phyloP scores from a whole-genome alignment of 1,139 yeast species.

The Saccharomycopsis crataegensis region DNA sequence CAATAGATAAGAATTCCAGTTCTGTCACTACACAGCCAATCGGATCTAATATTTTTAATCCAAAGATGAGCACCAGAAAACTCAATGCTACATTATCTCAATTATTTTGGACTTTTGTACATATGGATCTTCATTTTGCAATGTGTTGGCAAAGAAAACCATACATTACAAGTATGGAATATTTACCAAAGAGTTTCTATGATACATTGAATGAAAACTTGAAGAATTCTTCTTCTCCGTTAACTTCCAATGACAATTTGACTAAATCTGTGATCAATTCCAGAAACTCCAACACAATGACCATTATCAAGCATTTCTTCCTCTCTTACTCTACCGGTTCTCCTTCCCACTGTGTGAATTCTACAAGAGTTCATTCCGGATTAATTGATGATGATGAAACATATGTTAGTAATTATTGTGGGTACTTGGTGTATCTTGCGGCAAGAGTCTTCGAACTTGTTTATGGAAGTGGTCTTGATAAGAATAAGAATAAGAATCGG shows the following conservation, averaged over 20 bases:
- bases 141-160: conserved; percentile 5
- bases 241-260: too few relatives aligned
- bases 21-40: too few relatives aligned
- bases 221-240: too few relatives aligned
- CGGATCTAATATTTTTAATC: too few relatives aligned
- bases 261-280: too few relatives aligned
- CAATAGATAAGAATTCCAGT: too few relatives aligned
- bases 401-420: conserved; percentile 1
- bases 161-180: too few relatives aligned
- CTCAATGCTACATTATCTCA: neutral
- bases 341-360: neutral
- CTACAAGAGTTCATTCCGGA: neutral
- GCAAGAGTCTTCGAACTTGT: conserved; percentile 8
- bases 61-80: neutral
- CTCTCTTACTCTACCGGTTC: neutral
- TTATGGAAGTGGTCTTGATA: neutral
- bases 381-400: conserved; percentile 2
- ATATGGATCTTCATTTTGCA: conserved; percentile 14
- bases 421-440: conserved; percentile 9
- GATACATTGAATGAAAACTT: too few relatives aligned
- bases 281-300: neutral
- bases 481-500: neutral
- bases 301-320: neutral
- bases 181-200: too few relatives aligned
- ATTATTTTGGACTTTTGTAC: conserved; percentile 13